Conservation (phyloP, 345 rosid genomes). For the Rubroshorea leprosula region DNA sequence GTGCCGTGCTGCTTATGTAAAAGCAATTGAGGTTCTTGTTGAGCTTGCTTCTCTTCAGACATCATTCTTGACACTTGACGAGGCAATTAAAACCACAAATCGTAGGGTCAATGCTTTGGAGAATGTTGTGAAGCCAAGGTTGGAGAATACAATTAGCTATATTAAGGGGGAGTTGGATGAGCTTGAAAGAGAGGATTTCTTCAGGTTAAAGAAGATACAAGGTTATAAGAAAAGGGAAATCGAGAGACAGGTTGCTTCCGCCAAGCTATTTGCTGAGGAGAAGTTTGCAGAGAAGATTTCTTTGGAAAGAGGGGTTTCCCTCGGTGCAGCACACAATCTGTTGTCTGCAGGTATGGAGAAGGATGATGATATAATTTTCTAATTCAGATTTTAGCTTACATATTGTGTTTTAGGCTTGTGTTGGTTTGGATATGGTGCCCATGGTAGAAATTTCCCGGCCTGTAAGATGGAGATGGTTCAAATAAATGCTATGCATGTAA, state of each 20-base stretch:
- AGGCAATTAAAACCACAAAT: constrained; percentile 91
- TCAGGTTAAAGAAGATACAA: constrained; percentile 84
- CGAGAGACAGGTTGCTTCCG: constrained; percentile 43
- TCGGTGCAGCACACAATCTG: constrained; percentile 52
- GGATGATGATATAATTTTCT: constrained; percentile 83
- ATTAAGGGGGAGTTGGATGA: constrained; percentile 91
- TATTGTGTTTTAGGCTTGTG: constrained; percentile 18
- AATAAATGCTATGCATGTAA: constrained; percentile 22
- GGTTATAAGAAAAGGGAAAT: constrained; percentile 78
- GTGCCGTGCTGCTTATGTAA: constrained; percentile 84
- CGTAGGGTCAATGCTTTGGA: constrained; percentile 89
- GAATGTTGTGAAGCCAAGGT: constrained; percentile 84
- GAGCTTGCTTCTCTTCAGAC: constrained; percentile 97
- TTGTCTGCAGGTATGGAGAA: constrained; percentile 49
- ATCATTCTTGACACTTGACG: constrained; percentile 87
- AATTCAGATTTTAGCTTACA: constrained; percentile 23
- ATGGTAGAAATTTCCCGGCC: constrained; percentile 2
- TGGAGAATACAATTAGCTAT: constrained; percentile 80
- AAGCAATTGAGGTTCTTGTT: constrained; percentile 81
- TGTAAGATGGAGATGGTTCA: constrained; percentile 4
- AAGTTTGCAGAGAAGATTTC: constrained; percentile 62
- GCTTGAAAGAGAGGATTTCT: constrained; percentile 92
- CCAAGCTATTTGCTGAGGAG: constrained; percentile 62
- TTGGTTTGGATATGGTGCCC: constrained; percentile 14
- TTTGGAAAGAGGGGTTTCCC: constrained; percentile 64